Percentiles rank a stretch among this genome's conserved stretches.
These are phyloP conservation scores for Cicer arietinum DNA, from an alignment of 306 rosid species.

Conservation along the genomic window DNA sequence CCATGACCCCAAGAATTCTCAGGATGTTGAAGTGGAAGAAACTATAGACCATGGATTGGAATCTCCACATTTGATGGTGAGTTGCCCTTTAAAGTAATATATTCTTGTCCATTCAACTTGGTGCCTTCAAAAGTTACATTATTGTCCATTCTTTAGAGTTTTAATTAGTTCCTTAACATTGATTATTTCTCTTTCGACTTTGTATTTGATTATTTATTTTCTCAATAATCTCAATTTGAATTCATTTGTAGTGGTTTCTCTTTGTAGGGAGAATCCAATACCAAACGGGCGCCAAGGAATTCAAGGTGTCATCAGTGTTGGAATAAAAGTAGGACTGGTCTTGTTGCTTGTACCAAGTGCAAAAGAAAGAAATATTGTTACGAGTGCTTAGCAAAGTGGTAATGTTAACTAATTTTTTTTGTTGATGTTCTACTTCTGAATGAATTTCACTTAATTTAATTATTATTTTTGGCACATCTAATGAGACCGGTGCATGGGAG, in stretches of 20 bases:
- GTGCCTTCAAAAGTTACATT: slow-evolving; percentile 20
- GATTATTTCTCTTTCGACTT: slow-evolving; percentile 22
- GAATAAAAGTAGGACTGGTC: slow-evolving; percentile 47
- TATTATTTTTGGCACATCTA: slow-evolving; percentile 20
- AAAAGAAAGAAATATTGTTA: slow-evolving; percentile 64
- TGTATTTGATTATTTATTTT: slow-evolving; percentile 27
- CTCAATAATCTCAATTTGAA: slow-evolving; percentile 15
- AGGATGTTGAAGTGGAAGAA: slow-evolving; percentile 26
- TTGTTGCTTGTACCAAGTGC: slow-evolving; percentile 59
- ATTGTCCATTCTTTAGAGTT: slow-evolving; percentile 29
- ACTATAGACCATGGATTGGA: slow-evolving; percentile 39
- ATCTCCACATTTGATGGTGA: slow-evolving; percentile 46
- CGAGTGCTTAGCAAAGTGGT: slow-evolving; percentile 71
- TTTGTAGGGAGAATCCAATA: slow-evolving; percentile 51
- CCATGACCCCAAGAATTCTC: slow-evolving; percentile 22
- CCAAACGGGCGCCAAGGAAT: slow-evolving; percentile 40
- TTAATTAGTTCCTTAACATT: slow-evolving; percentile 12
- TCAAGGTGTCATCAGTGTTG: slow-evolving; percentile 70
- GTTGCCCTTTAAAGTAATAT: slow-evolving; percentile 40
- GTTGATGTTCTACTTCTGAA: not conserved
- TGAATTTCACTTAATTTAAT: slow-evolving; percentile 21
- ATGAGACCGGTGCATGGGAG: slow-evolving; percentile 7
- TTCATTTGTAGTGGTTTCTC: slow-evolving; percentile 32
- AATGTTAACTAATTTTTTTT: slow-evolving; percentile 33
- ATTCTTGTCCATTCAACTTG: slow-evolving; percentile 21